phyloP scores from a whole-genome alignment of 2,329 filamentous ascomycete species.

The Paramyrothecium sp. region DNA sequence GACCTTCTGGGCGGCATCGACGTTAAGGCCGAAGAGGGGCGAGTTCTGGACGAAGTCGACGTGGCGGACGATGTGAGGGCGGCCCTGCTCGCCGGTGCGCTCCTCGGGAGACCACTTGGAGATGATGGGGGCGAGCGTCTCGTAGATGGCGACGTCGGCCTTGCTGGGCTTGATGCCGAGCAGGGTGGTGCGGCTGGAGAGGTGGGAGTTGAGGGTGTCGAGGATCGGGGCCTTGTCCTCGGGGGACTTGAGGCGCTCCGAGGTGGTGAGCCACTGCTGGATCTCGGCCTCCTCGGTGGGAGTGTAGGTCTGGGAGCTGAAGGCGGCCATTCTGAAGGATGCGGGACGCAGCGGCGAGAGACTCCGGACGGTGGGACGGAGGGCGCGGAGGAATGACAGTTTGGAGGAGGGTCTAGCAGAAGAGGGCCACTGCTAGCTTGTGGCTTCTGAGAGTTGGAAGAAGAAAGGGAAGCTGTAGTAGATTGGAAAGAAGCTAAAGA shows the following conservation, averaged over 20 bases:
- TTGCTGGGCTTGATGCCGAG: conserved; percentile 87
- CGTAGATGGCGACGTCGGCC: conserved; percentile 82
- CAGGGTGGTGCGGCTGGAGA: conserved; percentile 84
- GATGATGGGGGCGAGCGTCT: conserved; percentile 73
- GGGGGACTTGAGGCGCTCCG: conserved; percentile 60
- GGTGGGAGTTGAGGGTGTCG: conserved; percentile 78
- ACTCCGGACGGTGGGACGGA: conserved; percentile 29
- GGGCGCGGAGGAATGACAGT: conserved; percentile 42
- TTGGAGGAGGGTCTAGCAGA: conserved; percentile 21
- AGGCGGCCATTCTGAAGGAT: conserved; percentile 59
- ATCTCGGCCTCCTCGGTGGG: conserved; percentile 82
- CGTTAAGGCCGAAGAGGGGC: conserved; percentile 66
- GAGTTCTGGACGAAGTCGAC: conserved; percentile 96
- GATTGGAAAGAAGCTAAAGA: neutral
- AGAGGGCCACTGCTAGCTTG: conserved; percentile 17
- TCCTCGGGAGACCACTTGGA: conserved; percentile 80
- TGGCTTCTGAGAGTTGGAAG: conserved; percentile 1
- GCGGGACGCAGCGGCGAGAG: conserved; percentile 34
- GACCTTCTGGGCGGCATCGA: conserved; percentile 74
- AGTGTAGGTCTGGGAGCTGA: conserved; percentile 69
- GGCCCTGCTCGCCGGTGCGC: conserved; percentile 84
- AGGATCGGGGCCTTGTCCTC: conserved; percentile 68
- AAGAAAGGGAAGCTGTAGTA: conserved; percentile 1
- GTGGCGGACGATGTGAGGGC: conserved; percentile 87
- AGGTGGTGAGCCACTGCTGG: conserved; percentile 82